A percentile compares a stretch with the other conserved stretches of the same genome.
Evolutionary conservation across 2,329 filamentous ascomycete species (phyloP).

Genomic region (Orbilia oligospora): DNA sequence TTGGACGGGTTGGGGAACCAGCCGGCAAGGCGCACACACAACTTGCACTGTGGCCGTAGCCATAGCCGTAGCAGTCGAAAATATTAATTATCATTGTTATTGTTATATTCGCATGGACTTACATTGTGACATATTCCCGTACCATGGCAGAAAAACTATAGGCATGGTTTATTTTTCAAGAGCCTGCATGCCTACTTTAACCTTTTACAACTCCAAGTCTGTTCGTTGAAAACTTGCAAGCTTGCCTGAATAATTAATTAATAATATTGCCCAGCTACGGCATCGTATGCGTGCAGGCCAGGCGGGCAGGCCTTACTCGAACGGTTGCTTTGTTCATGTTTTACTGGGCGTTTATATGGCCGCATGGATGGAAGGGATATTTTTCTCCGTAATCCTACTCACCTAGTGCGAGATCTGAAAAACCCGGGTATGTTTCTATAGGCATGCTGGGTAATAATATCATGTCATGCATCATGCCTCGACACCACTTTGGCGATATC

Average conservation of each 20-base stretch:
- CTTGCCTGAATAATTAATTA: constrained; percentile 9
- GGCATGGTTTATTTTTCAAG: constrained; percentile 40
- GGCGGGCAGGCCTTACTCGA: constrained; percentile 1
- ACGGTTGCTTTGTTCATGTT: not conserved
- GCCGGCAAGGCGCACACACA: constrained; percentile 13
- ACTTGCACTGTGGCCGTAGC: no score
- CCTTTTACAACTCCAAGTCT: constrained; percentile 51
- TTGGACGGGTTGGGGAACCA: constrained; percentile 31
- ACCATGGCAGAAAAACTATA: constrained; percentile 38
- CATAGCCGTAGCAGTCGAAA: no score
- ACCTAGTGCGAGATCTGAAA: constrained; percentile 29
- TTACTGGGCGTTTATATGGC: not conserved
- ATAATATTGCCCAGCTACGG: constrained; percentile 25
- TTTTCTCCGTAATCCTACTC: constrained; percentile 16
- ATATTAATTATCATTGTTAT: no score
- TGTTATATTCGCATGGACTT: constrained; percentile 33
- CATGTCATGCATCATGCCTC: constrained; percentile 31
- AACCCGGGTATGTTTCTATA: constrained; percentile 57
- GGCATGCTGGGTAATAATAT: constrained; percentile 48
- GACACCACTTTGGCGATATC: constrained; percentile 39
- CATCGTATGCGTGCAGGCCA: not conserved
- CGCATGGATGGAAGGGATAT: constrained; percentile 49
- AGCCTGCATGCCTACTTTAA: constrained; percentile 10
- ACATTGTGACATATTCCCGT: constrained; percentile 29
- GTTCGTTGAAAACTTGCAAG: constrained; percentile 9